phyloP scores from a whole-genome alignment of 805 yeast genomes.

The Yarrowia alimentaria region DNA sequence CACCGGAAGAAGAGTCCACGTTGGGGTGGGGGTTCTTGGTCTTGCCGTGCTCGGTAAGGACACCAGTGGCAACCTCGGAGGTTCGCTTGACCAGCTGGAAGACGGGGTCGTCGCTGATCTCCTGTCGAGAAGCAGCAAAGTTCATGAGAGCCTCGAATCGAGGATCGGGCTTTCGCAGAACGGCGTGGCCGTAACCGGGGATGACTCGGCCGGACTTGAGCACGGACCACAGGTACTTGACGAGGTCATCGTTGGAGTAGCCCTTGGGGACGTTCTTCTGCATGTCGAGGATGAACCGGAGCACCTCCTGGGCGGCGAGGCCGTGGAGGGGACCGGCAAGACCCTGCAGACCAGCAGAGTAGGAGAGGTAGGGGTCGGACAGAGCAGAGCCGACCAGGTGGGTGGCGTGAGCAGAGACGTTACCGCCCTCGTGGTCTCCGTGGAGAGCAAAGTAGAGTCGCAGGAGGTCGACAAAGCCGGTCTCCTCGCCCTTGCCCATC shows the following conservation, averaged over 20 bases:
- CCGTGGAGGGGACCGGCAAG: conserved; percentile 88
- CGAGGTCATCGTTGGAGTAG: conserved; percentile 64
- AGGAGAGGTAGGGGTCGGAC: conserved; percentile 72
- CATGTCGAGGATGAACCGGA: conserved; percentile 75
- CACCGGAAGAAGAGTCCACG: conserved; percentile 87
- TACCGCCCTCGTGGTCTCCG: conserved; percentile 89
- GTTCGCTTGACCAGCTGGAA: conserved; percentile 75
- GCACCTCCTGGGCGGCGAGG: conserved; percentile 83
- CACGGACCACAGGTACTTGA: conserved; percentile 74
- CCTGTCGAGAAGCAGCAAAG: conserved; percentile 55
- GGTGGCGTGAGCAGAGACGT: conserved; percentile 83
- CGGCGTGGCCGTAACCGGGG: conserved; percentile 90
- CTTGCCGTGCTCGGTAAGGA: conserved; percentile 79
- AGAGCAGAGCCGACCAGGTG: conserved; percentile 83
- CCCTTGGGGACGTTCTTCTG: conserved; percentile 66
- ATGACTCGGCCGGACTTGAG: conserved; percentile 79
- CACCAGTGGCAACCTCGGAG: conserved; percentile 80
- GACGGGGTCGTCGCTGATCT: conserved; percentile 62
- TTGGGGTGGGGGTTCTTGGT: conserved; percentile 94
- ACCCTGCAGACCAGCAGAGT: conserved; percentile 81
- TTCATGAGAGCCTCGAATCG: conserved; percentile 83
- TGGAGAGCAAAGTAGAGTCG: conserved; percentile 79
- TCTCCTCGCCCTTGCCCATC: conserved; percentile 58
- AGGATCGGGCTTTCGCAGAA: conserved; percentile 84
- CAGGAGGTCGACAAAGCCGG: conserved; percentile 73